Percentiles rank a stretch among this genome's conserved stretches.
Evolutionary conservation across 257 asterid species (phyloP).

Genomic region (Solanum lignicaule): DNA sequence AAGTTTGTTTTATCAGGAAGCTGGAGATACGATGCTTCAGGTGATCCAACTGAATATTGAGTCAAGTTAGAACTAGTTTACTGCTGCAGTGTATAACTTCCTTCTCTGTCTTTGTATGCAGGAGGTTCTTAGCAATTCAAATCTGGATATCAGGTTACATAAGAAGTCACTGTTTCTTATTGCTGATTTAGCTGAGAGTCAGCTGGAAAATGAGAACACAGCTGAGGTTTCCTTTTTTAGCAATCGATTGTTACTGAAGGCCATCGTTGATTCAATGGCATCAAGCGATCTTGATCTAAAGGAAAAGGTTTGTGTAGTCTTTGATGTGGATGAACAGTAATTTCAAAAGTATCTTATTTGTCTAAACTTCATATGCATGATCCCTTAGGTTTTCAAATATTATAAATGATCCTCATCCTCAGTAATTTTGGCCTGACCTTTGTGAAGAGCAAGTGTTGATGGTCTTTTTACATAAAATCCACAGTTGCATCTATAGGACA

Average conservation of each 20-base stretch:
- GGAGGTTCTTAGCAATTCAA: conserved; percentile 63
- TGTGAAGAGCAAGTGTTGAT: neutral
- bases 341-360: neutral
- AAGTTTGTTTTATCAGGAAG: conserved; percentile 46
- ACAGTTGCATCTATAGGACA: neutral
- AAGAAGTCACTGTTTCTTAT: conserved; percentile 55
- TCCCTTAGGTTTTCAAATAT: neutral
- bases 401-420: neutral
- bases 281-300: conserved; percentile 70
- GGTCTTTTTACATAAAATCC: neutral
- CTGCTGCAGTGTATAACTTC: neutral
- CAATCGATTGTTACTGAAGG: conserved; percentile 42
- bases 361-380: neutral
- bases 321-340: neutral
- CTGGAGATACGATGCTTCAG: conserved; percentile 77
- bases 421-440: neutral
- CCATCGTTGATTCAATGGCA: conserved; percentile 51
- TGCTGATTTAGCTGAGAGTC: conserved; percentile 57
- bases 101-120: conserved; percentile 15
- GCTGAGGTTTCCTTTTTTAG: conserved; percentile 36
- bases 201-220: conserved; percentile 23
- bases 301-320: conserved; percentile 56
- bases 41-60: conserved; percentile 23
- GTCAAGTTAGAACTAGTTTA: neutral
- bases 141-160: conserved; percentile 52